Conservation (phyloP, 73 alveolate species). For the Tetrahymena malaccensis region DNA sequence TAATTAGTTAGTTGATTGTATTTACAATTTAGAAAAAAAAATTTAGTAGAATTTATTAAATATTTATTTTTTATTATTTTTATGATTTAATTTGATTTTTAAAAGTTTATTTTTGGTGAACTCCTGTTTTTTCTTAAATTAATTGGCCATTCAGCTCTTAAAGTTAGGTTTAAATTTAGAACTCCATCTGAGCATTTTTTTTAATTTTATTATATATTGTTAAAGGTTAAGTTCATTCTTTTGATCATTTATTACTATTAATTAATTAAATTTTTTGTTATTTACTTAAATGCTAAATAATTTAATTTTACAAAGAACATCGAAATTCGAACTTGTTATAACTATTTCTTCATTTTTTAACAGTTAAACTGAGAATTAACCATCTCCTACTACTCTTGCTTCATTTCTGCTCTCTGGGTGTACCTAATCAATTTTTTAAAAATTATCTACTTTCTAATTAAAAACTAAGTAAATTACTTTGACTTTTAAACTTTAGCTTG, state of each 20-base stretch:
- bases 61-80: too few species aligned
- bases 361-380: neutral
- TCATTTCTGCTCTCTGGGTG: neutral
- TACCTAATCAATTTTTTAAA: neutral
- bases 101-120: too few species aligned
- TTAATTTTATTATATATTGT: neutral
- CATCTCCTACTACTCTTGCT: neutral
- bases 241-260: neutral
- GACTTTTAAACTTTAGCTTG: constrained; percentile 54
- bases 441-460: neutral
- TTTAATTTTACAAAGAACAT: neutral
- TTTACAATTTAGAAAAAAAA: neutral
- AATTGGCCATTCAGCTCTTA: neutral
- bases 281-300: neutral
- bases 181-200: neutral
- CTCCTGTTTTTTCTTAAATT: too few species aligned
- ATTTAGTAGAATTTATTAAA: neutral
- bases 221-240: neutral
- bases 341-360: neutral
- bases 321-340: neutral
- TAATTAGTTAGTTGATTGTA: too few species aligned
- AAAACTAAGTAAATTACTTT: constrained; percentile 16
- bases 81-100: neutral
- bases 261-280: neutral
- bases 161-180: neutral